phyloP scores from a whole-genome alignment of 495 filamentous ascomycete genomes.

The Cudoniella acicularis region DNA sequence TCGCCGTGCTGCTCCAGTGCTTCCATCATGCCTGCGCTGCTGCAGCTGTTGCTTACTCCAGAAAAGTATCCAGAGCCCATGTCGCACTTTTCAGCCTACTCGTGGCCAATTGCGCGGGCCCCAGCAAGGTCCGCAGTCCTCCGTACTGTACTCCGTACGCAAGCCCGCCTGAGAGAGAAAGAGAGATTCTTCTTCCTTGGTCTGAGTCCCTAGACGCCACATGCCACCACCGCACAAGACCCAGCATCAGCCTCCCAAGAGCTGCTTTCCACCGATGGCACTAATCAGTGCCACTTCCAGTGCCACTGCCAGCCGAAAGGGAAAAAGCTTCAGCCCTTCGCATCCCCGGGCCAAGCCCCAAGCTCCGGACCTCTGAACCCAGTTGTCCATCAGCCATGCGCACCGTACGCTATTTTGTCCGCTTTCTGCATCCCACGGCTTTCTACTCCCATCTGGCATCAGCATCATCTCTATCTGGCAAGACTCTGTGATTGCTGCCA shows the following conservation, averaged over 20 bases:
- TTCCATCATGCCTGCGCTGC: too few relatives aligned
- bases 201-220: too few relatives aligned
- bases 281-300: background rate
- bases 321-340: slow-evolving; percentile 13
- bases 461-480: slow-evolving; percentile 3
- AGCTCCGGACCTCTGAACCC: slow-evolving; percentile 4
- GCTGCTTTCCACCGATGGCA: background rate
- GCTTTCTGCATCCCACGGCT: background rate
- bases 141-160: too few relatives aligned
- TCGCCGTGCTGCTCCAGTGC: background rate
- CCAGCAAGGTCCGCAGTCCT: background rate
- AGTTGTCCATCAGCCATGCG: slow-evolving; percentile 7
- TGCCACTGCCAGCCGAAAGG: background rate
- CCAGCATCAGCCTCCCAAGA: background rate
- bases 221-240: slow-evolving; percentile 4
- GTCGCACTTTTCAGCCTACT: background rate
- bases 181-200: slow-evolving; percentile 6
- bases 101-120: background rate
- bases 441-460: slow-evolving; percentile 1
- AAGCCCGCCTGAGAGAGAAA: too few relatives aligned
- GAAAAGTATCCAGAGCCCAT: background rate
- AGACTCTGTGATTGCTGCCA: slow-evolving; percentile 16
- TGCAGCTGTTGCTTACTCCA: background rate
- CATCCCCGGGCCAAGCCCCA: slow-evolving; percentile 4
- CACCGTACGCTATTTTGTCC: slow-evolving; percentile 4